phyloP scores from a whole-genome alignment of 1,139 yeast species.

The Kodamaea arcana region DNA sequence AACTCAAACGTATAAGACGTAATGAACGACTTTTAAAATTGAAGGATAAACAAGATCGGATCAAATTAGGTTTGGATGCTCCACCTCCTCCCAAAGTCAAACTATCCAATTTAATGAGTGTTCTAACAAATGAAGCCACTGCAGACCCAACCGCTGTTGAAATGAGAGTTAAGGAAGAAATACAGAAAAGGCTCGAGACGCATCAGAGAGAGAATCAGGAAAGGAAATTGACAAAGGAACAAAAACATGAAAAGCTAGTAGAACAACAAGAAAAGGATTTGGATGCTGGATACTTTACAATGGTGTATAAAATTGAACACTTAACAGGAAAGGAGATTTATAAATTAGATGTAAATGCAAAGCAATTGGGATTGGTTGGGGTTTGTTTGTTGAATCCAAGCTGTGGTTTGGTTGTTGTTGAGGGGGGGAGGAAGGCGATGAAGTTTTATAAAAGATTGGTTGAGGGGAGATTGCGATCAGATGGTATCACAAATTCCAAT shows the following conservation, averaged over 20 bases:
- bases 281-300: conserved; percentile 47
- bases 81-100: conserved; percentile 90
- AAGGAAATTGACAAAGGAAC: conserved; percentile 59
- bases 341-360: conserved; percentile 77
- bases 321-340: conserved; percentile 66
- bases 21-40: conserved; percentile 62
- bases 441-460: conserved; percentile 61
- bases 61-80: conserved; percentile 76
- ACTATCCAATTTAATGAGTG: conserved; percentile 77
- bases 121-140: conserved; percentile 81
- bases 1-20: conserved; percentile 68
- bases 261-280: conserved; percentile 43
- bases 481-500: conserved; percentile 30
- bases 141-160: conserved; percentile 89
- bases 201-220: conserved; percentile 63
- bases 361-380: conserved; percentile 65
- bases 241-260: conserved; percentile 47
- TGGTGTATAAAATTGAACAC: conserved; percentile 55
- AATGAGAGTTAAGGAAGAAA: conserved; percentile 62
- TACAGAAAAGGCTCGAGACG: conserved; percentile 53
- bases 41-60: conserved; percentile 72
- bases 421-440: conserved; percentile 64
- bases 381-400: conserved; percentile 40
- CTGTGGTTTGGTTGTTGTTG: conserved; percentile 61
- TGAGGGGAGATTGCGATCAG: conserved; percentile 67